Conservation (phyloP, 139 green algal genomes). For the Picochlorum sp. region DNA sequence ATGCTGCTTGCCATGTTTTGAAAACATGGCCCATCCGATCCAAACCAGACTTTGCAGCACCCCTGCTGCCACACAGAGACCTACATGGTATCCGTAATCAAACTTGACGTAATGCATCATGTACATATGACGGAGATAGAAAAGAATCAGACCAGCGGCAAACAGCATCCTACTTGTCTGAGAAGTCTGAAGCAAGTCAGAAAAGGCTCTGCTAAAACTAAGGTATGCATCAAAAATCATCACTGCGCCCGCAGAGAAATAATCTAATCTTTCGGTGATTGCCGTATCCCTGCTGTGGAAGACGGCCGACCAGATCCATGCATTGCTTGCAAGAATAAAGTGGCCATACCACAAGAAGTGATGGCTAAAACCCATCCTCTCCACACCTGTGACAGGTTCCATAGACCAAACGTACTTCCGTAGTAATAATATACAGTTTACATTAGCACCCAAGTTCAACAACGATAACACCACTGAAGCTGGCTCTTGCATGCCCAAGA, state of each 20-base stretch:
- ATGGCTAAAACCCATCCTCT: not conserved
- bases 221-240: constrained; percentile 36
- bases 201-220: constrained; percentile 13
- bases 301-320: constrained; percentile 69
- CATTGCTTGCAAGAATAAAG: constrained; percentile 37
- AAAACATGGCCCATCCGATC: constrained; percentile 31
- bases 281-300: constrained; percentile 69
- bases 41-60: constrained; percentile 37
- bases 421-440: not conserved
- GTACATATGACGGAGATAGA: constrained; percentile 41
- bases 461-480: constrained; percentile 62
- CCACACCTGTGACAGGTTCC: not conserved
- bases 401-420: constrained; percentile 2
- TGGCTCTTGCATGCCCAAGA: constrained; percentile 65
- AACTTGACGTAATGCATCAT: constrained; percentile 77
- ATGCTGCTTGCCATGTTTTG: constrained; percentile 12
- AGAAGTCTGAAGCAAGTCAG: not conserved
- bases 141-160: not conserved
- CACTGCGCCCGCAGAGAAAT: constrained; percentile 42
- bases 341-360: constrained; percentile 56
- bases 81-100: constrained; percentile 82
- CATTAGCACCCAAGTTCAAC: constrained; percentile 60
- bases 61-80: constrained; percentile 54
- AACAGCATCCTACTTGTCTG: constrained; percentile 8
- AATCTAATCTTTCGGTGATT: constrained; percentile 57